Conservation (phyloP, 352 stramenopile genomes). For the Pythium phragmitis region DNA sequence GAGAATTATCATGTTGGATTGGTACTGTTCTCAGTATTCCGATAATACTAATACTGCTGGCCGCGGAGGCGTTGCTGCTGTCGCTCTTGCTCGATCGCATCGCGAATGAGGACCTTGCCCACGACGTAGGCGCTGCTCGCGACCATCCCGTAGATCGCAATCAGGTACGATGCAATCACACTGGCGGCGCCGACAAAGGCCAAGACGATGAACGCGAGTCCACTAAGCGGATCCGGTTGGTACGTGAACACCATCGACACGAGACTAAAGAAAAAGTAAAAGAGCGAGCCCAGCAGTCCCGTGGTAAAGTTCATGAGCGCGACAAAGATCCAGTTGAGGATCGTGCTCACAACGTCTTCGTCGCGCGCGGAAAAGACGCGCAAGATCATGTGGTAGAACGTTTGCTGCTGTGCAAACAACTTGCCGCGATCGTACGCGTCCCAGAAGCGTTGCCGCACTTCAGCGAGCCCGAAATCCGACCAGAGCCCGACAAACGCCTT, state of each 20-base stretch:
- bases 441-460: conserved; percentile 80
- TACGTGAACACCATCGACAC: conserved; percentile 84
- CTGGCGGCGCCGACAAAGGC: conserved; percentile 71
- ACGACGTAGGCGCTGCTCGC: conserved; percentile 79
- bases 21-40: too few species aligned
- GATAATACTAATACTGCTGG: background rate
- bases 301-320: conserved; percentile 88
- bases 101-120: conserved; percentile 68
- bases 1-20: background rate
- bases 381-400: conserved; percentile 87
- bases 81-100: conserved; percentile 73
- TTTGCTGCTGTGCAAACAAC: conserved; percentile 84
- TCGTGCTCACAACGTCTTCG: conserved; percentile 73
- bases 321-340: conserved; percentile 85
- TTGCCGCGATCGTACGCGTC: conserved; percentile 82
- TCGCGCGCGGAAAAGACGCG: conserved; percentile 63
- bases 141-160: conserved; percentile 86
- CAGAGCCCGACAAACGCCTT: conserved; percentile 77
- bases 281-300: conserved; percentile 72
- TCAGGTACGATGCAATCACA: conserved; percentile 84
- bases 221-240: conserved; percentile 77
- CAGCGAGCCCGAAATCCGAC: conserved; percentile 80
- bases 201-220: conserved; percentile 68
- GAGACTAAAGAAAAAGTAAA: conserved; percentile 87
- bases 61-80: conserved; percentile 46